Evolutionary conservation across 345 rosid species (phyloP).

Genomic region (Syzygium aromaticum): DNA sequence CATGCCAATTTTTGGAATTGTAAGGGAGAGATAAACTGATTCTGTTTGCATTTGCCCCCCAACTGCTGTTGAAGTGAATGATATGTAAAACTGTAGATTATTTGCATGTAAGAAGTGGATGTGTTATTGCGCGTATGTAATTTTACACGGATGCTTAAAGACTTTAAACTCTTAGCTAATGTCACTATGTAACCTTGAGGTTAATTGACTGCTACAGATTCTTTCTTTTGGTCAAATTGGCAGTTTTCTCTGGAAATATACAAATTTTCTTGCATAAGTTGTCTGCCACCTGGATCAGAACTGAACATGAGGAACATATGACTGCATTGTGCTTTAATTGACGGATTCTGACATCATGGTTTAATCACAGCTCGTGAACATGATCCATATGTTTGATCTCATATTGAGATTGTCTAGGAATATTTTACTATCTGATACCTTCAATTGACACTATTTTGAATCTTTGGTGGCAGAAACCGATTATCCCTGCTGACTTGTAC

Average conservation of each 20-base stretch:
- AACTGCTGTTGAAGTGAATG: not conserved
- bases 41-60: not conserved
- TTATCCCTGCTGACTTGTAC: constrained; percentile 65
- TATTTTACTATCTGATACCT: not conserved
- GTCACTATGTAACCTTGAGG: not conserved
- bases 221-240: not conserved
- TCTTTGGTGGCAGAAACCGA: constrained; percentile 60
- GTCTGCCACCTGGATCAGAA: not conserved
- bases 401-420: not conserved
- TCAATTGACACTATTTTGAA: not conserved
- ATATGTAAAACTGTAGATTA: not conserved
- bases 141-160: not conserved
- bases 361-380: not conserved
- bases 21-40: not conserved
- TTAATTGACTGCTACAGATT: not conserved
- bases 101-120: not conserved
- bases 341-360: not conserved
- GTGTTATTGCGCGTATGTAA: not conserved
- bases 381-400: not conserved
- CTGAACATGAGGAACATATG: not conserved
- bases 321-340: not conserved
- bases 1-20: not conserved
- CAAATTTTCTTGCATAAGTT: not conserved
- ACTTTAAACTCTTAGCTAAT: constrained; percentile 2
- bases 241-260: not conserved